Evolutionary conservation across 2,329 filamentous ascomycete species (phyloP).

Genomic region (Microcyclospora pomicola): DNA sequence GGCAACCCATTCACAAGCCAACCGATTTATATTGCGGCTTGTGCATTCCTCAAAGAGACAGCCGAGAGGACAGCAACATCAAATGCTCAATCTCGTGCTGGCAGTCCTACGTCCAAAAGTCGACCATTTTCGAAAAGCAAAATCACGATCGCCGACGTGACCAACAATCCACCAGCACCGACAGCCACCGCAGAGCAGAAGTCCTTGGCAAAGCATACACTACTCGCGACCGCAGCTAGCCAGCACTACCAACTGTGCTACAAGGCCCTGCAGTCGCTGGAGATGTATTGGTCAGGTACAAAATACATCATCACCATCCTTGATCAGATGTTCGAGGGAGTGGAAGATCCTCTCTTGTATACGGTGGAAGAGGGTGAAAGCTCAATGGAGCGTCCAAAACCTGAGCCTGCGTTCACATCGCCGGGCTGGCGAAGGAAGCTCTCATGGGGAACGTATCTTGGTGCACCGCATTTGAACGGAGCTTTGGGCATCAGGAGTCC

Average conservation of each 20-base stretch:
- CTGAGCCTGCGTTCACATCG: constrained; percentile 36
- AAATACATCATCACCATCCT: constrained; percentile 77
- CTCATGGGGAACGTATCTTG: constrained; percentile 30
- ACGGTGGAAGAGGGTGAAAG: constrained; percentile 65
- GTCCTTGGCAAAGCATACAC: constrained; percentile 50
- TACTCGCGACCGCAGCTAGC: constrained; percentile 67
- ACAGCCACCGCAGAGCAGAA: constrained; percentile 11
- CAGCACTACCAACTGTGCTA: constrained; percentile 83
- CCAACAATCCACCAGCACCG: constrained; percentile 32
- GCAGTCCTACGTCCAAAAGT: constrained; percentile 28
- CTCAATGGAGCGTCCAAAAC: constrained; percentile 40
- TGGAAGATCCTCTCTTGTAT: constrained; percentile 58
- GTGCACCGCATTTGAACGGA: constrained; percentile 6
- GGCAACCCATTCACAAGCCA: constrained; percentile 80
- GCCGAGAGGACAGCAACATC: constrained; percentile 52
- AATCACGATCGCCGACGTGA: not conserved
- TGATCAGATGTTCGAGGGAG: constrained; percentile 76
- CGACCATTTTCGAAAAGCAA: not conserved
- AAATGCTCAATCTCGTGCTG: constrained; percentile 41
- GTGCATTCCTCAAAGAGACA: constrained; percentile 75
- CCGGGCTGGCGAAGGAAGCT: constrained; percentile 37
- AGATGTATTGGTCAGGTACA: constrained; percentile 74
- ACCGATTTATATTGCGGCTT: constrained; percentile 82
- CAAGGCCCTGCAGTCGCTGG: constrained; percentile 66
- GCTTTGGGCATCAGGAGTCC: not conserved